Conservation (phyloP, 2,329 filamentous ascomycete genomes). For the Venturia pyrina region DNA sequence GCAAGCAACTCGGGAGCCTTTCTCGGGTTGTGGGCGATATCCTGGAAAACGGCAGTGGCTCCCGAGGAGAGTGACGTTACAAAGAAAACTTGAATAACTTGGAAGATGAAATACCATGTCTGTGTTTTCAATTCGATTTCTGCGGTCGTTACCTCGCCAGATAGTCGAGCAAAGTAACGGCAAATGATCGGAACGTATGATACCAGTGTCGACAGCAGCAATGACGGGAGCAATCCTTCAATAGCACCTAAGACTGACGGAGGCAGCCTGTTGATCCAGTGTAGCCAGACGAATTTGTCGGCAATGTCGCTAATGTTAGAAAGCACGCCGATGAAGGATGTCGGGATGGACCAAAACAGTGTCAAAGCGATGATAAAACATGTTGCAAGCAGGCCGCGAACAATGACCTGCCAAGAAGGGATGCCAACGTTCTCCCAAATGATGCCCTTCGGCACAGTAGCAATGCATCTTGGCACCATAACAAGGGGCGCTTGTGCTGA, state of each 20-base stretch:
- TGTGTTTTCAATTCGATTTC: conserved; percentile 85
- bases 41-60: conserved; percentile 57
- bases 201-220: conserved; percentile 76
- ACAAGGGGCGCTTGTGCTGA: conserved; percentile 23
- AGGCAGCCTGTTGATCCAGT: conserved; percentile 66
- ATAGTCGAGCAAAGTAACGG: conserved; percentile 40
- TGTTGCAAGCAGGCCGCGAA: conserved; percentile 24
- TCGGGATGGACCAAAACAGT: conserved; percentile 37
- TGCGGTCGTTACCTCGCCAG: conserved; percentile 29
- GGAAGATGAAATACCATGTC: conserved; percentile 84
- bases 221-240: conserved; percentile 73
- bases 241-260: conserved; percentile 66
- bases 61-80: conserved; percentile 75
- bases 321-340: conserved; percentile 33
- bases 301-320: conserved; percentile 34
- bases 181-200: conserved; percentile 76
- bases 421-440: conserved; percentile 37
- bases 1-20: conserved; percentile 57
- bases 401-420: conserved; percentile 22
- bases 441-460: conserved; percentile 35
- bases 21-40: conserved; percentile 54
- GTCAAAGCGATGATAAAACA: conserved; percentile 31
- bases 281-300: conserved; percentile 55
- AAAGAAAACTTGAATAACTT: conserved; percentile 85
- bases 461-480: conserved; percentile 32